Evolutionary conservation across 805 yeast species (phyloP), one percentile per base, ranked within the genome.

Genomic region (Komagataella phaffii): DNA sequence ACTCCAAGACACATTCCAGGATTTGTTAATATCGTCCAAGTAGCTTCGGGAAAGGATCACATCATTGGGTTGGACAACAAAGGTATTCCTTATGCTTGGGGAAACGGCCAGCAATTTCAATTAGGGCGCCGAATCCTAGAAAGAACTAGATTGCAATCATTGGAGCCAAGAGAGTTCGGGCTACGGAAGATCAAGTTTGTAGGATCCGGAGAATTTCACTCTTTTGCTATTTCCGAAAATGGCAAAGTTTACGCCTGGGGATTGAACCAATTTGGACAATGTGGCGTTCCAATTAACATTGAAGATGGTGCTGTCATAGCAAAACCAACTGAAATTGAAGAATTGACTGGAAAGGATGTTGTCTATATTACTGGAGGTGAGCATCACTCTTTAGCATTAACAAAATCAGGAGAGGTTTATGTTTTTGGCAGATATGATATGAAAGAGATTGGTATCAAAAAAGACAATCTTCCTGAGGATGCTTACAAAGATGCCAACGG

Each of bases 21-120:
- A 49, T 74, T 88, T 52, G 78, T 74, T 55, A 78, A 86, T 53
- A 81, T 88, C 52, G 88, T 83, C 24, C 93, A 88, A 61, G 66
- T 93, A 52, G 96, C 95, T 1, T 79, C 86, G 0, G 99, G 99
- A 49, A 90, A 90, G 64, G 98, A 93, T 64, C 99, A 93, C 63
- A 64, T 93, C 44, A 64, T 93, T 48, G 93, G 95, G 21, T 71
- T 93, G 44, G 95, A 90, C 64, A 70, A 78, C 23, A 83, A 79
- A 60, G 99, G 99, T 53, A 74, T 81, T 51, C 97, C 90, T 1
- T 88, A 77, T 62, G 90, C 98, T 0, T 93, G 99, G 99, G 99
- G 99, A 58, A 86, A 88, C 64, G 96, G 97, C 23, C 95, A 90
- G 60, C 95, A 88, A 61, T 81, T 74, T 67, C 98, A 93, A 70